A percentile compares a stretch with the other conserved stretches of the same genome.
Evolutionary conservation across 345 rosid species (phyloP).

Genomic region (Eucalyptus fibrosa): DNA sequence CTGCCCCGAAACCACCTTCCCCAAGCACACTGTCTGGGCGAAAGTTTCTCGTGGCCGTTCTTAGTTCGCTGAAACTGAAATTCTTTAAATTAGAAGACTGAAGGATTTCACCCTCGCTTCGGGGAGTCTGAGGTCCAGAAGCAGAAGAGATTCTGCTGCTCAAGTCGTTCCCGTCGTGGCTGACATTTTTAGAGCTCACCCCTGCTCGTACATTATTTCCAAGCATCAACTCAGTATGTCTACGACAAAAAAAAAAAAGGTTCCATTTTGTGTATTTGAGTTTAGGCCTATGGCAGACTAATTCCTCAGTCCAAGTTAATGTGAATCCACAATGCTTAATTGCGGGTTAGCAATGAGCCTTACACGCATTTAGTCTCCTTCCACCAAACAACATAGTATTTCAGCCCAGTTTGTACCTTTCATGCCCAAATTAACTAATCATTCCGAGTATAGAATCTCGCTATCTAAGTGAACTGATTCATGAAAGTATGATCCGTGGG

Average conservation of each 20-base stretch:
- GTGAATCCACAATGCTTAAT: neutral
- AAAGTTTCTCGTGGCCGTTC: conserved; percentile 73
- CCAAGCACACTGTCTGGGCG: conserved; percentile 91
- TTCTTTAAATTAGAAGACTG: conserved; percentile 57
- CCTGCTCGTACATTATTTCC: conserved; percentile 15
- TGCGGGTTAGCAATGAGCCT: neutral
- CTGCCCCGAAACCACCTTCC: conserved; percentile 97
- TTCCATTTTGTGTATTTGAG: neutral
- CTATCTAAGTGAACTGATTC: neutral
- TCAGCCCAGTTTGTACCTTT: neutral
- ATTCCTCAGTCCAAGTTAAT: neutral
- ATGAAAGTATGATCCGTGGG: neutral
- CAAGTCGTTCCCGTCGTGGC: conserved; percentile 35
- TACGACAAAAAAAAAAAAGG: neutral
- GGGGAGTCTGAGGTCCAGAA: conserved; percentile 56
- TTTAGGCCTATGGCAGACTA: neutral
- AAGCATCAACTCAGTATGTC: neutral
- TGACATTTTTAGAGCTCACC: conserved; percentile 40
- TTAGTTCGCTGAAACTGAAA: conserved; percentile 62
- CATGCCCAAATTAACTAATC: neutral
- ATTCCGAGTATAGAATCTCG: neutral
- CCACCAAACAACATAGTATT: neutral
- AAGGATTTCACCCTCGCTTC: conserved; percentile 88
- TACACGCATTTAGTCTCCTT: neutral
- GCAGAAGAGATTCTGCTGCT: conserved; percentile 33